A percentile compares a stretch with the other conserved stretches of the same genome.
Evolutionary conservation across 768 basidiomycete genomes (phyloP).

Genomic region (Tulasnella sp.): DNA sequence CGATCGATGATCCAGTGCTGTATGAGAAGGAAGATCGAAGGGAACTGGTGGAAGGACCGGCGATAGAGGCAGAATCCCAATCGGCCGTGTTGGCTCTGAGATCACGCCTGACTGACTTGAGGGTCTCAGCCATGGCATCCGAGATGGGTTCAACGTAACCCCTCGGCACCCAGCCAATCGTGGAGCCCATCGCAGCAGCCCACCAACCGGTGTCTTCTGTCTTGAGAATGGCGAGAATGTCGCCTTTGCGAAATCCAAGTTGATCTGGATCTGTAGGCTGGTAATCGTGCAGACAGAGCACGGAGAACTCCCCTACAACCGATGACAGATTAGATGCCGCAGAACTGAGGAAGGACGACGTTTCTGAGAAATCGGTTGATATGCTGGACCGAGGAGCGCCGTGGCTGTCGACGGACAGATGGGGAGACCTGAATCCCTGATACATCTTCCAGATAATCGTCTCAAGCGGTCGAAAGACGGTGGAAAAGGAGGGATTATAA

Average conservation of each 20-base stretch:
- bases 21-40: neutral
- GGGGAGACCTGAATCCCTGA: constrained; percentile 6
- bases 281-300: constrained; percentile 11
- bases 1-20: neutral
- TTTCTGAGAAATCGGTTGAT: constrained; percentile 11
- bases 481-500: too few relatives aligned
- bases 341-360: constrained; percentile 12
- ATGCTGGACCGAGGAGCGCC: constrained; percentile 7
- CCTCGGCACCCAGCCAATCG: constrained; percentile 10
- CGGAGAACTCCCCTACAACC: constrained; percentile 13
- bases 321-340: neutral
- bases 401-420: neutral
- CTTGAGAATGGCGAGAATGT: constrained; percentile 10
- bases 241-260: constrained; percentile 6
- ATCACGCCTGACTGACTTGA: constrained; percentile 2
- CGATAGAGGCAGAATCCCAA: constrained; percentile 2
- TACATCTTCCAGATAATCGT: neutral
- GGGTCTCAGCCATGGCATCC: constrained; percentile 3
- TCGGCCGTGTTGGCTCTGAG: neutral
- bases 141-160: constrained; percentile 11
- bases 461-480: neutral
- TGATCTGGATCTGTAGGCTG: constrained; percentile 6
- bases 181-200: constrained; percentile 1
- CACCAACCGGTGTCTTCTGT: constrained; percentile 13
- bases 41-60: neutral